Base-by-base conservation (phyloP, 257 asterid genomes). In the Jaltomata sinuosa region DNA sequence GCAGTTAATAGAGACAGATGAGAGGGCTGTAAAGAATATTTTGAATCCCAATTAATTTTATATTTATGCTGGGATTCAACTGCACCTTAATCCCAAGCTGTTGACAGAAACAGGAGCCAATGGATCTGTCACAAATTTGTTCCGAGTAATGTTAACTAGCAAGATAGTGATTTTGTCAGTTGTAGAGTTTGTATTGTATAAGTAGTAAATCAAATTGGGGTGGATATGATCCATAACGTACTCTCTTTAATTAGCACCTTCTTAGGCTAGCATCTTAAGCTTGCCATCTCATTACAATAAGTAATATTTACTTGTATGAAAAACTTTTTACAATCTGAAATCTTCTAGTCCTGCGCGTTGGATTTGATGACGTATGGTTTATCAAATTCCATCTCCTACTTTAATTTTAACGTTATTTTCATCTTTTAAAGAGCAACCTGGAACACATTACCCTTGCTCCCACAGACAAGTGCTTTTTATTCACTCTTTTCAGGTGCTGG, bases 1-100 rank as follows among this genome's bases (percentile, higher is more conserved):
- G 89, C 87, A 68, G 85, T 87, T 61, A n/a, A 36, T 93, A 34
- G 94, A 92, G 84, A 85, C 93, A 59, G 8, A 59, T 22, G 25
- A 59, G 42, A 59, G 42, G 42, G 42, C 42, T 22, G 67, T 59
- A 21, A 4, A 55, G 11, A 55, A 47, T 47, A 10, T 3, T 50
- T 15, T 50, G 21, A 15, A 10, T 57, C 7, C 67, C 15, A 57
- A 22, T 57, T 12, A 55, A 3, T 55, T 55, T 55, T 61, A 11
- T 25, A 11, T 11, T 22, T 4, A 22, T 10, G 68, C 16, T 22
- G 68, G 18, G 34, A 22, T 59, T 25, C 31, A 61, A 25, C 34
- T 61, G 68, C 34, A 55, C 64, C 64, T 55, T 55, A 55, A 19
- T 55, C 27, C 34, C 18, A 61, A 61, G 38, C 19, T 61, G 19